Percentiles rank a stretch among this genome's conserved stretches.
phyloP scores from a whole-genome alignment of 1,284 basidiomycete genomes.

The Baeospora myosura region DNA sequence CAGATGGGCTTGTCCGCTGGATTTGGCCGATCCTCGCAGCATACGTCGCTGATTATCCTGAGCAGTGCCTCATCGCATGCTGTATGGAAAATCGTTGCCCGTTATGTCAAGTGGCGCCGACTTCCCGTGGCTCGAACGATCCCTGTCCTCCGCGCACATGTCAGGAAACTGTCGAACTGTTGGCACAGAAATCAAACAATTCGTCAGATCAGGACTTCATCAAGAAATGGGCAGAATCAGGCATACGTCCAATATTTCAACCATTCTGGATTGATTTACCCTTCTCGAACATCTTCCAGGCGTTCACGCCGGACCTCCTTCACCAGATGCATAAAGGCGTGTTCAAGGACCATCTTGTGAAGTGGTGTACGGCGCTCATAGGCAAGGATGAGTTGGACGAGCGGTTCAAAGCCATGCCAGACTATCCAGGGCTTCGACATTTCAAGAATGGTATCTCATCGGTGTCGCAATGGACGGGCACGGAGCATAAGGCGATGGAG shows the following conservation, averaged over 20 bases:
- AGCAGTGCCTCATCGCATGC: constrained; percentile 20
- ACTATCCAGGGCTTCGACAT: constrained; percentile 11
- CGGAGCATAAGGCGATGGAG: constrained; percentile 15
- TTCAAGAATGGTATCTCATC: constrained; percentile 13
- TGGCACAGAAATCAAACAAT: constrained; percentile 1
- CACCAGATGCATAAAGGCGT: constrained; percentile 27
- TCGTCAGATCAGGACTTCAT: no score
- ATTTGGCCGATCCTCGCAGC: constrained; percentile 11
- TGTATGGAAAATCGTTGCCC: constrained; percentile 17
- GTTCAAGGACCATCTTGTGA: constrained; percentile 19
- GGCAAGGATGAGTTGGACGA: constrained; percentile 11
- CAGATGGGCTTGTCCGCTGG: constrained; percentile 12
- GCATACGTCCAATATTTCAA: constrained; percentile 10
- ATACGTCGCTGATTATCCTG: constrained; percentile 10
- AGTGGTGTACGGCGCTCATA: constrained; percentile 7
- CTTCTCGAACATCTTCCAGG: constrained; percentile 16
- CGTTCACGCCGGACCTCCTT: constrained; percentile 22
- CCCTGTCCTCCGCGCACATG: neutral
- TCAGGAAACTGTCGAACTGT: constrained; percentile 1
- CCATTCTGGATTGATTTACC: constrained; percentile 22
- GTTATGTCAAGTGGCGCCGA: constrained; percentile 10
- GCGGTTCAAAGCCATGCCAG: constrained; percentile 11
- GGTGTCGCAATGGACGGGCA: constrained; percentile 15
- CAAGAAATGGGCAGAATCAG: constrained; percentile 1
- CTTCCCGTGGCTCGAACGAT: constrained; percentile 6